phyloP scores from a whole-genome alignment of 768 basidiomycete genomes.

The Leccinum boreale region DNA sequence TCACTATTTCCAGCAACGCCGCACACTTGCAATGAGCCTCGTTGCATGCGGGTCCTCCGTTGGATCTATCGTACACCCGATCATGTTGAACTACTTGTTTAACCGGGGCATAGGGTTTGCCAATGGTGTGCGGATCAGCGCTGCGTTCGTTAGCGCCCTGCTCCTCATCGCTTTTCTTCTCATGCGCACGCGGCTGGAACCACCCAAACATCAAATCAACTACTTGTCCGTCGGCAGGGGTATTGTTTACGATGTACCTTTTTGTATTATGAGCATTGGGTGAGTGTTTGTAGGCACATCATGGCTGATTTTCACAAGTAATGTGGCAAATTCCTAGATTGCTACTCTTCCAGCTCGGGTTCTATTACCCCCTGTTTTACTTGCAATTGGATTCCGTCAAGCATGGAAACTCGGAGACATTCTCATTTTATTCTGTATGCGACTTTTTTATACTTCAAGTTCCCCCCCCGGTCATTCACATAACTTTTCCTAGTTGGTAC shows the following conservation, averaged over 20 bases:
- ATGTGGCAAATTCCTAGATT: slow-evolving; percentile 4
- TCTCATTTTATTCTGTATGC: slow-evolving; percentile 56
- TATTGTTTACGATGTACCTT: slow-evolving; percentile 14
- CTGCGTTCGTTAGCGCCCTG: slow-evolving; percentile 37
- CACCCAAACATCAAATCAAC: slow-evolving; percentile 16
- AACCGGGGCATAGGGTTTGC: slow-evolving; percentile 34
- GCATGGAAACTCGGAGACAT: slow-evolving; percentile 41
- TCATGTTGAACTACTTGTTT: slow-evolving; percentile 31
- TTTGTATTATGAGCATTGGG: slow-evolving; percentile 19
- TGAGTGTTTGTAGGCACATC: slow-evolving; percentile 6
- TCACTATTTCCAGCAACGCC: slow-evolving; percentile 42
- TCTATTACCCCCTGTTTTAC: slow-evolving; percentile 55
- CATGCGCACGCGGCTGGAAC: slow-evolving; percentile 40
- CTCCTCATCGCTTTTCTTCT: slow-evolving; percentile 33
- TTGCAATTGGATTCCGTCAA: slow-evolving; percentile 51
- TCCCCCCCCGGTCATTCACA: not conserved
- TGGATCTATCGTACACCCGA: slow-evolving; percentile 24
- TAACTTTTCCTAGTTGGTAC: slow-evolving; percentile 37
- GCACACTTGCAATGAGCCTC: slow-evolving; percentile 44
- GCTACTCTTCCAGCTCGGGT: slow-evolving; percentile 32
- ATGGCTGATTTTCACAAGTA: not conserved
- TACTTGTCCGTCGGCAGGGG: slow-evolving; percentile 17
- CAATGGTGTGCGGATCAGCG: slow-evolving; percentile 49
- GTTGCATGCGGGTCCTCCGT: slow-evolving; percentile 37
- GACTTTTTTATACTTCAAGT: not conserved